Base-by-base conservation (phyloP, 2,329 filamentous ascomycete species). In the Fusarium sp. region DNA sequence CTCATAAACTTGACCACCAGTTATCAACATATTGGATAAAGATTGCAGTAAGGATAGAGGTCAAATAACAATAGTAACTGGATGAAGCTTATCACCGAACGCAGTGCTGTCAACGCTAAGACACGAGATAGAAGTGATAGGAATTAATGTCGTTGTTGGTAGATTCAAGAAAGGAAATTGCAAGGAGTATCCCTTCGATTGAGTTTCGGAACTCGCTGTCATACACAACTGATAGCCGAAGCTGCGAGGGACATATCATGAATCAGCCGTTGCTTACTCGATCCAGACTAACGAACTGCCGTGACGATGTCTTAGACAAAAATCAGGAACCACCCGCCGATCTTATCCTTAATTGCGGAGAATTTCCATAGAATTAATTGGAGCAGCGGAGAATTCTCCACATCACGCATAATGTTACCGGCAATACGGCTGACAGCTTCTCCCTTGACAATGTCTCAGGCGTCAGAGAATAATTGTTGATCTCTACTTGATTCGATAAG, bases 31-130 rank as follows among this genome's bases (percentile, higher is more conserved):
- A 5, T 5, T 23, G 7, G 3, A 12, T 3, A 10, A 18, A 1
- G 8, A 5, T 7, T 8, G 16, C 10, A 5, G 7, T 4, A 7
- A 18, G 4, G 7, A 4, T 3, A 2, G 6, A 16, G 8, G 7
- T 16, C n/a, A 10, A 10, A n/a, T 8, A 8, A 18, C 5, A 44
- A 11, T 0, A 21, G 4, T 21, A 7, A 16, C 10, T 5, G 0
- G 3, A 27, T 2, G 3, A 4, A 29, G 19, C 7, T 12, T 18
- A 19, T 5, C 5, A 9, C 15, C 7, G 12, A 18, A 8, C 4
- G 7, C 16, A 6, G 8, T 14, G 11, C 8, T 18, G 3, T 14
- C 16, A 23, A 6, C 4, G 6, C n/a, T 23, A 8, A 33, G 16
- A 49, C 29, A 23, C 7, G 10, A 10, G 4, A n/a, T 5, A 15